phyloP scores from a whole-genome alignment of 2,329 filamentous ascomycete species.

The Botryotinia globosa region DNA sequence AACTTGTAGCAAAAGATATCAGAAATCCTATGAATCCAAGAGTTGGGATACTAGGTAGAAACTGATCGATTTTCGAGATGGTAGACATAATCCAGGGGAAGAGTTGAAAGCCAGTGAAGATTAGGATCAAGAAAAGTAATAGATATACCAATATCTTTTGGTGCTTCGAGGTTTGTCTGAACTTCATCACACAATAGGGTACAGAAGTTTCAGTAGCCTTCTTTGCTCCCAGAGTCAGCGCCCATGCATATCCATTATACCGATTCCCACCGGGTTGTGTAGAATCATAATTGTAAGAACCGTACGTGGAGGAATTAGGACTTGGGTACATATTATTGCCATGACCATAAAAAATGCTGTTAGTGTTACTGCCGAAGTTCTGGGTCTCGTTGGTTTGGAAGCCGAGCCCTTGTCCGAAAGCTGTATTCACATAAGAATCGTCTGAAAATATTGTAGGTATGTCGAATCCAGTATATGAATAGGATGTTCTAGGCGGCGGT shows the following conservation, averaged over 20 bases:
- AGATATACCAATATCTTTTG: background rate
- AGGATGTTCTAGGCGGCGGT: conserved; percentile 17
- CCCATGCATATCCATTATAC: conserved; percentile 4
- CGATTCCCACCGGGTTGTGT: conserved; percentile 24
- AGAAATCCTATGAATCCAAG: conserved; percentile 31
- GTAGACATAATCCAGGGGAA: background rate
- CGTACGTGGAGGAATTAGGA: conserved; percentile 8
- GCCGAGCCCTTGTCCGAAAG: background rate
- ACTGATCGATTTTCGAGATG: background rate
- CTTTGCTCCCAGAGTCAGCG: background rate
- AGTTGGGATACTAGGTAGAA: conserved; percentile 21
- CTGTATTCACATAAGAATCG: background rate
- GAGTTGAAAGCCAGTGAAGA: background rate
- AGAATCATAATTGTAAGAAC: conserved; percentile 20
- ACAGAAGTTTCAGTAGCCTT: background rate
- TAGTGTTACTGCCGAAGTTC: background rate
- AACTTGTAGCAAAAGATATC: conserved; percentile 26
- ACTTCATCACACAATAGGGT: background rate
- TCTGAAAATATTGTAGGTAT: background rate
- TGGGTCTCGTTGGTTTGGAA: conserved; percentile 1
- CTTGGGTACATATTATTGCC: background rate
- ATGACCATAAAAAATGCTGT: conserved; percentile 3
- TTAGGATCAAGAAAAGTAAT: background rate
- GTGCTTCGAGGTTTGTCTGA: background rate
- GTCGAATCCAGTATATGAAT: conserved; percentile 14